phyloP scores from a whole-genome alignment of 768 basidiomycete species.

The Rhizopogon sp. region DNA sequence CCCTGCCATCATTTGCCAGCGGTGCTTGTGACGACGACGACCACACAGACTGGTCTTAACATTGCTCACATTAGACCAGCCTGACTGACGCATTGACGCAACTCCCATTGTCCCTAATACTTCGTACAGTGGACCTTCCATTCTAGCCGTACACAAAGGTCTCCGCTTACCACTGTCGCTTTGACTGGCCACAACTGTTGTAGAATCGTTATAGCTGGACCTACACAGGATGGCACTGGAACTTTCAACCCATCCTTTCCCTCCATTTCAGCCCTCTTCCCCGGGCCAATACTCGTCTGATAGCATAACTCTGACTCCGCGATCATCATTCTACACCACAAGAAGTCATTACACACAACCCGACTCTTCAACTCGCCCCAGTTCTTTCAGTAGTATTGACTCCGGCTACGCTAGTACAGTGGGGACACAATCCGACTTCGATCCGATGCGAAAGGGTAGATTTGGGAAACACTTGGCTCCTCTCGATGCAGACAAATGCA shows the following conservation, averaged over 20 bases:
- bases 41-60: neutral
- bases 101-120: conserved; percentile 17
- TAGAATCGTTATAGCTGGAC: conserved; percentile 8
- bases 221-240: conserved; percentile 13
- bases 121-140: neutral
- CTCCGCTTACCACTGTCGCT: conserved; percentile 15
- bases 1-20: too few relatives aligned
- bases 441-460: conserved; percentile 3
- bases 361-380: conserved; percentile 9
- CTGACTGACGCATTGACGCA: neutral
- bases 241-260: conserved; percentile 7
- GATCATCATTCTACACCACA: conserved; percentile 12
- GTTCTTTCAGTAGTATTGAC: conserved; percentile 21
- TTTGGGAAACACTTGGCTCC: neutral
- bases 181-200: conserved; percentile 10
- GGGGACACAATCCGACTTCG: conserved; percentile 14
- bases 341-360: conserved; percentile 1
- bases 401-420: conserved; percentile 25
- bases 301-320: conserved; percentile 14
- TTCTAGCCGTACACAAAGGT: conserved; percentile 19
- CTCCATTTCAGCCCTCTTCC: conserved; percentile 8
- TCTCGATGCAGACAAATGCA: conserved; percentile 7
- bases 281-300: conserved; percentile 11
- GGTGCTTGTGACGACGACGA: neutral
- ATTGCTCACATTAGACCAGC: neutral